phyloP scores from a whole-genome alignment of 2,329 filamentous ascomycete species.

The Fragosphaeria purpurea region DNA sequence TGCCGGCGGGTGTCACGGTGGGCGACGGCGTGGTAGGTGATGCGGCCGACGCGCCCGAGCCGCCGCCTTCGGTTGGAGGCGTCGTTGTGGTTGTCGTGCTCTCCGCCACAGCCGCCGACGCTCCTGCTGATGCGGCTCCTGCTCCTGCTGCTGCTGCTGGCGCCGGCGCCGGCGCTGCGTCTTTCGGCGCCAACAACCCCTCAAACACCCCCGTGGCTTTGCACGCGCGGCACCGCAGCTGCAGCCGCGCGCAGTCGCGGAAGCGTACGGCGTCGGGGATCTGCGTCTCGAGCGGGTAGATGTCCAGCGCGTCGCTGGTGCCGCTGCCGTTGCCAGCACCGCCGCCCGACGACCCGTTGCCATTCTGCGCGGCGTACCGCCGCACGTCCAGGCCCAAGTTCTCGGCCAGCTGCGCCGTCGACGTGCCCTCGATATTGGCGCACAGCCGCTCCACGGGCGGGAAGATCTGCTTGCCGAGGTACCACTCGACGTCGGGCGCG shows the following conservation, averaged over 20 bases:
- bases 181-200: constrained; percentile 52
- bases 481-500: constrained; percentile 90
- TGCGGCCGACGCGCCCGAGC: background rate
- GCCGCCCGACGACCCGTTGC: constrained; percentile 33
- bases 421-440: constrained; percentile 88
- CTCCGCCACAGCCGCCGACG: background rate
- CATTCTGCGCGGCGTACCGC: constrained; percentile 54
- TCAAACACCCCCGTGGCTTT: constrained; percentile 63
- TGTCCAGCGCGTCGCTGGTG: constrained; percentile 49
- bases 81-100: background rate
- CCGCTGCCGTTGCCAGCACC: constrained; percentile 37
- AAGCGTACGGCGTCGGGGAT: constrained; percentile 89
- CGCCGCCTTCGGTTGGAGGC: background rate
- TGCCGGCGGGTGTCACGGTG: constrained; percentile 60
- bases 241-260: constrained; percentile 65
- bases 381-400: constrained; percentile 84
- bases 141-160: background rate
- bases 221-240: constrained; percentile 73
- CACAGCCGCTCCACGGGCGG: constrained; percentile 96
- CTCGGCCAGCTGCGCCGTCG: constrained; percentile 79
- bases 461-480: constrained; percentile 96
- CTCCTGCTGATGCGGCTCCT: background rate
- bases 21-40: background rate
- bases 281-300: constrained; percentile 87
- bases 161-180: background rate